A percentile compares a stretch with the other conserved stretches of the same genome.
Conservation (phyloP, 83 land plant species). For the Diphasiastrum complanatum region DNA sequence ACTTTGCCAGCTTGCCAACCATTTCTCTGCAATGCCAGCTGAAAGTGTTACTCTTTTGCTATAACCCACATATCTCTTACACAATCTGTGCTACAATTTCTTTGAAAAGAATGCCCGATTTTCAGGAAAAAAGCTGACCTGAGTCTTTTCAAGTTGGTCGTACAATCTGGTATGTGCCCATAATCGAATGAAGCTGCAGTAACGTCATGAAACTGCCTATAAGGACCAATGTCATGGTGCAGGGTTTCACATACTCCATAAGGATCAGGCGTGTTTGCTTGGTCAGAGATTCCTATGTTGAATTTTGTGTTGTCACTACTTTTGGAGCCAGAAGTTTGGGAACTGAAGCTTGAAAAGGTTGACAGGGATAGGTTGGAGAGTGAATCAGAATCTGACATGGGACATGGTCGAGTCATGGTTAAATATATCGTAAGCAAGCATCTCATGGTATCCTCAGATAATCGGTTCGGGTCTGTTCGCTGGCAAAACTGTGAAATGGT, state of each 20-base stretch:
- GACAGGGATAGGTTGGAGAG: neutral
- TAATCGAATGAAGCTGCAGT: neutral
- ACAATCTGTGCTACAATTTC: neutral
- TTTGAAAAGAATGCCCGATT: too few species aligned
- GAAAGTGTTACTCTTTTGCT: too few species aligned
- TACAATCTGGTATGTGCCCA: neutral
- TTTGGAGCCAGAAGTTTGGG: neutral
- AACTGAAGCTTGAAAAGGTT: neutral
- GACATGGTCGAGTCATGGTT: neutral
- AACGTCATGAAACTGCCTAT: neutral
- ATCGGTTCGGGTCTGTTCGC: too few species aligned
- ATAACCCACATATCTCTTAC: neutral
- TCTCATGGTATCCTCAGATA: too few species aligned
- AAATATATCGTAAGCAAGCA: too few species aligned
- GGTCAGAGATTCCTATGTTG: neutral
- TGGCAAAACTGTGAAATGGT: too few species aligned
- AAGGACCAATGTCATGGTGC: neutral
- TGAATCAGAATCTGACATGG: neutral
- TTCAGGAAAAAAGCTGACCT: neutral
- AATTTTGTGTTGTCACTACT: neutral
- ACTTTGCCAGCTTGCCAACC: neutral
- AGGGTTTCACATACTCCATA: neutral
- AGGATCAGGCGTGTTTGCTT: neutral
- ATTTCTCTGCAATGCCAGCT: neutral
- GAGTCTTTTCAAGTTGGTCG: neutral